phyloP scores from a whole-genome alignment of 805 yeast genomes.

The Cyberlindnera maritima region DNA sequence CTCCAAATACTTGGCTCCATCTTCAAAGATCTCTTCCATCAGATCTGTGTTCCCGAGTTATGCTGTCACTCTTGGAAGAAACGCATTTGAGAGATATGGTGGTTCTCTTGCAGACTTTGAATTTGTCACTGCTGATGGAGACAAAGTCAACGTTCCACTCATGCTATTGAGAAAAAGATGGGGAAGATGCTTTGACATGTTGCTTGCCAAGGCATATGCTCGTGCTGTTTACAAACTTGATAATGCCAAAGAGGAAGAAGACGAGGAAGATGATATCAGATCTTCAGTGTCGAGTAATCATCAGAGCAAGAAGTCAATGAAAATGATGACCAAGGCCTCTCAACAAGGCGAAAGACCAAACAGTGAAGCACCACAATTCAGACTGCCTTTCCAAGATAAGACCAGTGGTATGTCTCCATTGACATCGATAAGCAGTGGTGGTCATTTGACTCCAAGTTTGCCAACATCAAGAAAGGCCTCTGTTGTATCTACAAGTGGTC shows the following conservation, averaged over 20 bases:
- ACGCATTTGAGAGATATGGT: slow-evolving; percentile 67
- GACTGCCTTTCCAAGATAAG: slow-evolving; percentile 67
- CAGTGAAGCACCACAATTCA: slow-evolving; percentile 50
- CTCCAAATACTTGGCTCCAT: slow-evolving; percentile 74
- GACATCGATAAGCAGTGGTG: slow-evolving; percentile 10
- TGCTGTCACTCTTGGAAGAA: slow-evolving; percentile 75
- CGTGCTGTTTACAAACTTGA: slow-evolving; percentile 42
- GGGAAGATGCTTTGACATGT: slow-evolving; percentile 67
- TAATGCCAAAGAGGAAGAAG: slow-evolving; percentile 15
- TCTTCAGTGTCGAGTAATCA: slow-evolving; percentile 20
- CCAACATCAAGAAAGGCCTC: slow-evolving; percentile 38
- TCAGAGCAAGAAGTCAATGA: slow-evolving; percentile 28
- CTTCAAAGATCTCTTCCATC: slow-evolving; percentile 60
- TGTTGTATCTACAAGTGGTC: slow-evolving; percentile 32
- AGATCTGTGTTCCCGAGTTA: slow-evolving; percentile 72
- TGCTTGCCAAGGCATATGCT: slow-evolving; percentile 63
- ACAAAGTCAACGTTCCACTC: slow-evolving; percentile 59
- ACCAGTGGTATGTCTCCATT: slow-evolving; percentile 12
- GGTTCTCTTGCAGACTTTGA: slow-evolving; percentile 68
- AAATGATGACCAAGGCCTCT: slow-evolving; percentile 16
- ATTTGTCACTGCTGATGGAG: slow-evolving; percentile 67
- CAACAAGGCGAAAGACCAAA: slow-evolving; percentile 12
- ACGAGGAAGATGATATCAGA: slow-evolving; percentile 5
- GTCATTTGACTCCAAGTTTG: slow-evolving; percentile 11
- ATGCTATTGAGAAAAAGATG: slow-evolving; percentile 66